phyloP scores from a whole-genome alignment of 2,329 filamentous ascomycete genomes.

The Fusarium illudens region DNA sequence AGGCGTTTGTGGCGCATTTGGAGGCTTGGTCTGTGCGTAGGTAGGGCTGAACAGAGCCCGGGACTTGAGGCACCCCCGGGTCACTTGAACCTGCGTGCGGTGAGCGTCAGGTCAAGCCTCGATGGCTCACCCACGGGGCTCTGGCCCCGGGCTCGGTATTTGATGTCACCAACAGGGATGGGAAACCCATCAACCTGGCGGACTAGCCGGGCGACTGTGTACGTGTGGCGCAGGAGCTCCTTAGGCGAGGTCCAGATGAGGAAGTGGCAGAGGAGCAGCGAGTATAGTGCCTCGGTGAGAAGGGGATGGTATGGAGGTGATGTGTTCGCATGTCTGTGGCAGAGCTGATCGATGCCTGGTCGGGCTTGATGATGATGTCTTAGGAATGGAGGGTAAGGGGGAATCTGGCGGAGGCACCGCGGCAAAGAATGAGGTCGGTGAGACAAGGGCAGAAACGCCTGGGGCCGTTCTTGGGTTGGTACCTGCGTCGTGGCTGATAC shows the following conservation, averaged over 20 bases:
- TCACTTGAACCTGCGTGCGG: too few relatives aligned
- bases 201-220: constrained; percentile 80
- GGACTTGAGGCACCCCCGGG: too few relatives aligned
- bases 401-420: constrained; percentile 73
- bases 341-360: constrained; percentile 46
- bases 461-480: too few relatives aligned
- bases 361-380: constrained; percentile 45
- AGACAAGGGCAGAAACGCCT: too few relatives aligned
- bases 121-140: too few relatives aligned
- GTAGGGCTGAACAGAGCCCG: too few relatives aligned
- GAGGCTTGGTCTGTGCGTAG: too few relatives aligned
- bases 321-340: constrained; percentile 40
- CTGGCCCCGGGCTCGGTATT: too few relatives aligned
- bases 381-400: constrained; percentile 70
- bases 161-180: too few relatives aligned
- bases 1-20: too few relatives aligned
- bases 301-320: constrained; percentile 84
- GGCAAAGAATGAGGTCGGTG: constrained; percentile 74
- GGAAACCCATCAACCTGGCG: constrained; percentile 82
- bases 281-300: constrained; percentile 80
- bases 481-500: too few relatives aligned
- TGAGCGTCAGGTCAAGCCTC: too few relatives aligned
- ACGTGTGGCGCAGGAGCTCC: constrained; percentile 79
- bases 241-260: constrained; percentile 80
- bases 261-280: constrained; percentile 79